phyloP scores from a whole-genome alignment of 257 asterid species.

The Cynanchum wilfordii region DNA sequence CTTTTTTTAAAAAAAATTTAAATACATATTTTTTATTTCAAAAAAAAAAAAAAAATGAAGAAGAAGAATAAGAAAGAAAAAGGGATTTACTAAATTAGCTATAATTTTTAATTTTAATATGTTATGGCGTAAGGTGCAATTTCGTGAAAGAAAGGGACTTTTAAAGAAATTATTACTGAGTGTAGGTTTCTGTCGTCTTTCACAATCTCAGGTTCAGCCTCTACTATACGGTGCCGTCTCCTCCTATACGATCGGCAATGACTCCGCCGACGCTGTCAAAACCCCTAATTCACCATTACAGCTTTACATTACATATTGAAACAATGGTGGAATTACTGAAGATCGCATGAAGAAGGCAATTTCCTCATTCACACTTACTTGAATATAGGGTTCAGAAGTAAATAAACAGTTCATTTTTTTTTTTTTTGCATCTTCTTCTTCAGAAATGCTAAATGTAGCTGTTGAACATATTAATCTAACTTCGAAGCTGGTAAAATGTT shows the following conservation, averaged over 20 bases:
- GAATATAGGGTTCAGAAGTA: neutral
- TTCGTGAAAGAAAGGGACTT: neutral
- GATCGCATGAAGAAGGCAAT: neutral
- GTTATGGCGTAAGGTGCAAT: neutral
- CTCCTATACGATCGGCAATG: neutral
- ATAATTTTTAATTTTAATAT: no score
- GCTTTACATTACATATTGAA: neutral
- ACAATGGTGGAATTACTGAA: constrained; percentile 3
- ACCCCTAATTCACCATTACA: neutral
- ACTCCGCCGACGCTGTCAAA: neutral
- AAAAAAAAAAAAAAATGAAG: no score
- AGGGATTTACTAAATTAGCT: no score
- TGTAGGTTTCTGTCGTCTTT: neutral
- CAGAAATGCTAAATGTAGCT: neutral
- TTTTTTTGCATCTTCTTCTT: no score
- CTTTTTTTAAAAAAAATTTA: no score
- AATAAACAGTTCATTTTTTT: neutral
- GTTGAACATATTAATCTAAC: neutral
- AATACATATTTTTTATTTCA: no score
- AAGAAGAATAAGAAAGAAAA: no score
- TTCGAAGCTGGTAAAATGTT: neutral
- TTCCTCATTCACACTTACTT: neutral
- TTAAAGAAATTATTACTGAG: neutral
- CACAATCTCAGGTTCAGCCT: neutral
- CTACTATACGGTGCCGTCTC: neutral